Evolutionary conservation across 345 rosid species (phyloP).

Genomic region (Stellera chamaejasme): DNA sequence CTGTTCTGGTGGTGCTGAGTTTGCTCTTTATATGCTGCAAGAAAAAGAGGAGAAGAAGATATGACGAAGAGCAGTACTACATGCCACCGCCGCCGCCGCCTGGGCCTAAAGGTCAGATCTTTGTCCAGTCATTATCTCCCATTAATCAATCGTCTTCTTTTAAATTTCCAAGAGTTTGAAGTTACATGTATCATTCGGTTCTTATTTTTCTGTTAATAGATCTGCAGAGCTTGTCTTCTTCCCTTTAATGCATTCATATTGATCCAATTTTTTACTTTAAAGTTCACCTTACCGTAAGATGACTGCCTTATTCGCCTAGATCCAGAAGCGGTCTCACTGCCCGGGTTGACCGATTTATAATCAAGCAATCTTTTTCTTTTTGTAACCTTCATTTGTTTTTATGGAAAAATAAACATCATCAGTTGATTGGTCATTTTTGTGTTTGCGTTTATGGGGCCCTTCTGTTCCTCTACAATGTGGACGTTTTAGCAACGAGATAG

Average conservation of each 20-base stretch:
- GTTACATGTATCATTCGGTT: background rate
- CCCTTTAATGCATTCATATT: background rate
- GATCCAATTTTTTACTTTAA: constrained; percentile 4
- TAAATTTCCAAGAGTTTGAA: background rate
- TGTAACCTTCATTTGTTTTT: no score
- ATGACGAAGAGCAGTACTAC: constrained; percentile 30
- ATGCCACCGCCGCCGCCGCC: constrained; percentile 40
- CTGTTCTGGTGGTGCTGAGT: constrained; percentile 27
- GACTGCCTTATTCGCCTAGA: no score
- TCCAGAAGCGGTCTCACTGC: no score
- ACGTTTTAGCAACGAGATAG: background rate
- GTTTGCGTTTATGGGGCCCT: no score
- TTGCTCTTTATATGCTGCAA: constrained; percentile 44
- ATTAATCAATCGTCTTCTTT: background rate
- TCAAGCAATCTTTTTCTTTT: no score
- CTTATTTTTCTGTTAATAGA: background rate
- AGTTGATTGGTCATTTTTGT: no score
- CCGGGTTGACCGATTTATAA: no score
- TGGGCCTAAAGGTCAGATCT: constrained; percentile 37
- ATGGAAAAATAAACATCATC: no score
- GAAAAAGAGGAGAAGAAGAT: constrained; percentile 46
- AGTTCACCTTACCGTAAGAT: background rate
- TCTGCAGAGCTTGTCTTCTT: constrained; percentile 10
- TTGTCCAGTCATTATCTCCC: background rate
- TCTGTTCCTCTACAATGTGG: background rate